These are phyloP conservation scores for Metarhizium album DNA, from an alignment of 2,329 filamentous ascomycete genomes.

Conservation along the genomic window DNA sequence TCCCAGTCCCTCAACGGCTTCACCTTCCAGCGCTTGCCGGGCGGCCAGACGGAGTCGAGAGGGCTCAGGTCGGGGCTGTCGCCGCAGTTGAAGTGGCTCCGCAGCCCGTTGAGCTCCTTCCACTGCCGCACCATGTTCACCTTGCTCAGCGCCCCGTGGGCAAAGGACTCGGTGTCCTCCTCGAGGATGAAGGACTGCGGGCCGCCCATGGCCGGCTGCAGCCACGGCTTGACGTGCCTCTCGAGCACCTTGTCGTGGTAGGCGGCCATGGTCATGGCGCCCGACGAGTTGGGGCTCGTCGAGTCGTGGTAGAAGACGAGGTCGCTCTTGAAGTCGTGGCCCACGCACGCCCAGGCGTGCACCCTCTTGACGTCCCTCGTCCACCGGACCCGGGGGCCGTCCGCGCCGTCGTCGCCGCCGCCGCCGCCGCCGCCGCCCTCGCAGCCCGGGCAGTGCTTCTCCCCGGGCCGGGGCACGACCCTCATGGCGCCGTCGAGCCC, in stretches of 20 bases:
- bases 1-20: constrained; percentile 20
- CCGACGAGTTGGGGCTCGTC: constrained; percentile 21
- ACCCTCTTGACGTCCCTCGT: constrained; percentile 22
- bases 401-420: no score
- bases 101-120: constrained; percentile 23
- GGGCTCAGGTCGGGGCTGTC: constrained; percentile 27
- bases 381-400: constrained; percentile 15
- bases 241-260: constrained; percentile 25
- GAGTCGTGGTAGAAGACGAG: constrained; percentile 26
- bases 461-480: constrained; percentile 23
- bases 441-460: constrained; percentile 21
- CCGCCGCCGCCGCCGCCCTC: not conserved
- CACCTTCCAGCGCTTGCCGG: constrained; percentile 22
- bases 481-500: constrained; percentile 26
- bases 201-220: constrained; percentile 6
- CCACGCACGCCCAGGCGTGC: constrained; percentile 25
- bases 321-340: constrained; percentile 27
- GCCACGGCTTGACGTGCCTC: constrained; percentile 23
- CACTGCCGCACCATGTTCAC: constrained; percentile 24
- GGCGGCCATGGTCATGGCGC: constrained; percentile 23
- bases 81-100: constrained; percentile 24
- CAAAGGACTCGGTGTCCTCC: constrained; percentile 25
- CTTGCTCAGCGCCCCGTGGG: constrained; percentile 25
- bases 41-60: constrained; percentile 25
- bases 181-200: constrained; percentile 21